Base-by-base conservation (phyloP, 192 early-diverging fungal species). In the Helicostylum pulchrum region DNA sequence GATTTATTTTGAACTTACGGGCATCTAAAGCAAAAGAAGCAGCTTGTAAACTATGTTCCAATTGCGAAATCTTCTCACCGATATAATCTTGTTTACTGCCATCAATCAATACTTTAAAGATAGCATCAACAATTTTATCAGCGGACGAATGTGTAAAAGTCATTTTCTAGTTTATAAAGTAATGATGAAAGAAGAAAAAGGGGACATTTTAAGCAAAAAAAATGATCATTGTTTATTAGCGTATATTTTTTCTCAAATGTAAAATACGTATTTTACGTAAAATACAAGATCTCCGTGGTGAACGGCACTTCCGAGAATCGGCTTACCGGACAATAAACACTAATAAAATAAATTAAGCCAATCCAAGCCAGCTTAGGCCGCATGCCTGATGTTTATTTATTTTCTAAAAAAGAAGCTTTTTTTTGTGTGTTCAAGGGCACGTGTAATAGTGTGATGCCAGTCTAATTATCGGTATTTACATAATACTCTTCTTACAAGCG, bases 31-130 rank as follows among this genome's bases (percentile, higher is more conserved):
- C 83, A 26, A 48, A 59, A n/a, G 69, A 62, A 0, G 81, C 82
- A 20, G 79, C 82, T 62, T 85, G 83, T 39, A 85, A 66, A 17
- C 74, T 77, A 44, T 85, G 83, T 14, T 81, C 83, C 12, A 85
- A 70, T 61, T 83, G 82, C 7, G 83, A 74, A 45, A 83, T 76
- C 17, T 71, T 58, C 67, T 83, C 82, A 26, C 82, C 82, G 52
- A 85, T 83, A 62, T 82, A 83, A 10, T 75, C 80, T 51, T 74
- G 66, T 65, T 77, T 77, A 55, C 74, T 81, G 39, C 78, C 76
- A 44, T 77, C 71, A 12, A 76, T 66, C 12, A 83, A 66, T 6
- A 83, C 77, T 49, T 72, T 68, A 44, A 85, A 82, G 26, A 85
- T 65, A 11, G 46, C 42, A 12, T 68, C 66, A 36, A 75, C 78